Conservation (phyloP, 2,329 filamentous ascomycete genomes). For the Bertia moriformis region DNA sequence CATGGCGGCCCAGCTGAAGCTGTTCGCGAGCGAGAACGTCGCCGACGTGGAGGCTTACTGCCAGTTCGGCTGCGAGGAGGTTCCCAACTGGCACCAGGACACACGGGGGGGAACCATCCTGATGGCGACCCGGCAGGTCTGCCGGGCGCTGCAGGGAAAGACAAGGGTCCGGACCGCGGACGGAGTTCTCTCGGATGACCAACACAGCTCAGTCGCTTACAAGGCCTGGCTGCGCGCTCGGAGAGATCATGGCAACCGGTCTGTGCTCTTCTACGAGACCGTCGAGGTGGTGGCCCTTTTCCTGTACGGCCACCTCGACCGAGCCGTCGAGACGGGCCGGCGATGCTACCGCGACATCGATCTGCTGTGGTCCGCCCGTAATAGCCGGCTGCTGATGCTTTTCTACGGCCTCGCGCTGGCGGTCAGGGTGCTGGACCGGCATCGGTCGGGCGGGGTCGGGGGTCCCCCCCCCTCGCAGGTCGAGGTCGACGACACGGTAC, state of each 20-base stretch:
- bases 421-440: constrained; percentile 8
- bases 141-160: constrained; percentile 61
- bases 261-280: constrained; percentile 54
- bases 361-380: constrained; percentile 43
- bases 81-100: constrained; percentile 58
- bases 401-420: constrained; percentile 44
- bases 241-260: constrained; percentile 44
- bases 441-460: constrained; percentile 5
- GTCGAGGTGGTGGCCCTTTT: constrained; percentile 49
- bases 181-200: constrained; percentile 51
- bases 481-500: constrained; percentile 30
- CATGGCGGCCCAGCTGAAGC: constrained; percentile 47
- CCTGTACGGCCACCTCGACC: constrained; percentile 46
- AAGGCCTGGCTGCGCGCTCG: constrained; percentile 39
- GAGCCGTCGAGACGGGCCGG: constrained; percentile 40
- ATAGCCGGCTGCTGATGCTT: constrained; percentile 39
- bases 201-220: constrained; percentile 43
- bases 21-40: constrained; percentile 57
- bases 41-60: constrained; percentile 58
- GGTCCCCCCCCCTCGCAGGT: constrained; percentile 22
- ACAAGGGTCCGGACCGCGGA: constrained; percentile 35
- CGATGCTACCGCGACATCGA: constrained; percentile 28
- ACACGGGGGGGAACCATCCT: constrained; percentile 58
- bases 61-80: constrained; percentile 58
- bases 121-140: constrained; percentile 49